phyloP scores from a whole-genome alignment of 2,329 filamentous ascomycete species.

The Pseudogymnoascus sp. region DNA sequence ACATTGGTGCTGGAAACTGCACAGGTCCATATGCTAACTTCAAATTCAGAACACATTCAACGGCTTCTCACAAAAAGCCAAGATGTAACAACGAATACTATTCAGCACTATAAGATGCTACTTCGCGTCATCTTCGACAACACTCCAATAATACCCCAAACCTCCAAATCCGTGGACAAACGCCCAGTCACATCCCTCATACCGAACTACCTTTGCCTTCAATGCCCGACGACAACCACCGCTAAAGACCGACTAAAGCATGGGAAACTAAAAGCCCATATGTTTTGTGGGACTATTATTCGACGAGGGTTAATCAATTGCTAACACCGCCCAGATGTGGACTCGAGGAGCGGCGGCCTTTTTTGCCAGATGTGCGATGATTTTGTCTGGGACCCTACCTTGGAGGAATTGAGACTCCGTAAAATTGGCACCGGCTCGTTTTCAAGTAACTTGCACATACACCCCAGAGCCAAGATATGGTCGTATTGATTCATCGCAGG shows the following conservation, averaged over 20 bases:
- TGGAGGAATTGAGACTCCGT: slow-evolving; percentile 66
- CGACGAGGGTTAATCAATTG: background rate
- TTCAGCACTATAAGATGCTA: slow-evolving; percentile 65
- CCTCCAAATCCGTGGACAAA: slow-evolving; percentile 51
- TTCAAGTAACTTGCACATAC: slow-evolving; percentile 42
- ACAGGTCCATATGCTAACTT: slow-evolving; percentile 25
- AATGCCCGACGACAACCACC: slow-evolving; percentile 63
- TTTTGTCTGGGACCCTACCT: slow-evolving; percentile 72
- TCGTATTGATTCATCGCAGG: slow-evolving; percentile 30
- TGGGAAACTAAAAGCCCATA: slow-evolving; percentile 61
- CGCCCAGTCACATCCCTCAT: slow-evolving; percentile 54
- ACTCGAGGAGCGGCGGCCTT: slow-evolving; percentile 66
- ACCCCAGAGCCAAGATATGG: background rate
- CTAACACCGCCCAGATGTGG: slow-evolving; percentile 52
- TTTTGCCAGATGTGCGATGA: slow-evolving; percentile 80
- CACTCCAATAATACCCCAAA: slow-evolving; percentile 58
- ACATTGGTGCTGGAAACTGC: slow-evolving; percentile 4
- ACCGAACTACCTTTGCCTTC: slow-evolving; percentile 64
- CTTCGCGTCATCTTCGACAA: slow-evolving; percentile 64
- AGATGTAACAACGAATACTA: slow-evolving; percentile 61
- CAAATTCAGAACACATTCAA: slow-evolving; percentile 60
- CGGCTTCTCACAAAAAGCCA: slow-evolving; percentile 53
- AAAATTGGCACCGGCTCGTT: slow-evolving; percentile 63
- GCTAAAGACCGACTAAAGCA: slow-evolving; percentile 61
- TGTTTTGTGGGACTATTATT: slow-evolving; percentile 55